Conservation (phyloP, 225 moss, liverwort and hornwort species). For the Ulota crispa region DNA sequence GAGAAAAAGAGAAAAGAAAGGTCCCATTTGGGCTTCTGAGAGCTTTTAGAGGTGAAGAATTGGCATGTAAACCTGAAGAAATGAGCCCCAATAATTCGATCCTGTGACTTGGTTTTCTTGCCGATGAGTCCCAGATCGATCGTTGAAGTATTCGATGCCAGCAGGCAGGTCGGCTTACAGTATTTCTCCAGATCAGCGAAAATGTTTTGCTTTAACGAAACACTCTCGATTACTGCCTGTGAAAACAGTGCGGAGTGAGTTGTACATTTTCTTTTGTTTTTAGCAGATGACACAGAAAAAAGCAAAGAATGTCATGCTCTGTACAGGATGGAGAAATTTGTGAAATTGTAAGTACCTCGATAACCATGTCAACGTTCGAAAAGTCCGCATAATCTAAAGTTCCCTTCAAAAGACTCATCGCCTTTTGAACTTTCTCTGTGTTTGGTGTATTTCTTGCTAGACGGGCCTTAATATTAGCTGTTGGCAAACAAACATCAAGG, state of each 20-base stretch:
- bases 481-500: constrained; percentile 8
- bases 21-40: too few species aligned
- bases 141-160: constrained; percentile 84
- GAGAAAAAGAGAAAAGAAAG: too few species aligned
- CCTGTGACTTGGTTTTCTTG: constrained; percentile 58
- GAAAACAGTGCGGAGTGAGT: constrained; percentile 18
- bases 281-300: neutral
- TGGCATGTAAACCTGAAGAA: constrained; percentile 70
- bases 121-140: constrained; percentile 68
- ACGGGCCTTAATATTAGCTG: constrained; percentile 71
- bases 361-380: constrained; percentile 74
- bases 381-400: constrained; percentile 76
- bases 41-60: neutral
- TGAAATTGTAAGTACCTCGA: constrained; percentile 56
- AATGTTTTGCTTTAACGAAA: constrained; percentile 72
- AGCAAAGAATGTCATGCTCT: neutral
- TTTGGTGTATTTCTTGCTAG: constrained; percentile 43
- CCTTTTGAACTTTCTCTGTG: constrained; percentile 51
- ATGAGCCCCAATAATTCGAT: constrained; percentile 78
- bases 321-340: neutral
- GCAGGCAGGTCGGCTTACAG: constrained; percentile 75
- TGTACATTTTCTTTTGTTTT: neutral
- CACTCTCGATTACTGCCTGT: constrained; percentile 80
- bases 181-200: constrained; percentile 75
- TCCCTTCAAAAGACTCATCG: constrained; percentile 65